Percentiles rank a stretch among this genome's conserved stretches.
Evolutionary conservation across 179 eudicot genomes (phyloP).

Genomic region (Amaranthus tricolor): DNA sequence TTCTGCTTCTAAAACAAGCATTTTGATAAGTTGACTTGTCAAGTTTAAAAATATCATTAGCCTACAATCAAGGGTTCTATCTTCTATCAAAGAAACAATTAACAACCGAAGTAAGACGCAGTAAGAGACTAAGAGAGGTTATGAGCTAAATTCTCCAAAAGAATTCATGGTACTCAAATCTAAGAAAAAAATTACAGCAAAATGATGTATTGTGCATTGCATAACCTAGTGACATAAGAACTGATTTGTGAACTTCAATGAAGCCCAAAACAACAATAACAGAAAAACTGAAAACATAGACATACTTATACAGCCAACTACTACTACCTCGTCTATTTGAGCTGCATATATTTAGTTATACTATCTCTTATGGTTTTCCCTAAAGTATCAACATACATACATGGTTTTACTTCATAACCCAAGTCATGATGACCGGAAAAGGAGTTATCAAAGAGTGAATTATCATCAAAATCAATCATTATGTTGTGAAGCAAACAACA

Average conservation of each 20-base stretch:
- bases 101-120: no score
- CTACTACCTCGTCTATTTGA: slow-evolving; percentile 24
- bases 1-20: no score
- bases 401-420: slow-evolving; percentile 52
- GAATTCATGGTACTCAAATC: no score
- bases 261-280: not conserved
- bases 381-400: slow-evolving; percentile 49
- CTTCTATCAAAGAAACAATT: no score
- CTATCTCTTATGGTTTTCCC: slow-evolving; percentile 60
- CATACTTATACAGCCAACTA: not conserved
- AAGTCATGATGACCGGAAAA: slow-evolving; percentile 65
- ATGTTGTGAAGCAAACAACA: slow-evolving; percentile 96
- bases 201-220: not conserved
- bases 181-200: not conserved
- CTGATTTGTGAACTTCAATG: not conserved
- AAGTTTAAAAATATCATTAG: no score
- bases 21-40: no score
- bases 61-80: no score
- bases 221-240: not conserved
- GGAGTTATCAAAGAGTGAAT: slow-evolving; percentile 47
- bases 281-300: not conserved
- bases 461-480: slow-evolving; percentile 70
- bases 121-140: no score
- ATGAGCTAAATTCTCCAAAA: no score
- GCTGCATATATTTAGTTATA: slow-evolving; percentile 51